Evolutionary conservation across 2,329 filamentous ascomycete species (phyloP), one percentile per base, ranked within the genome.

Genomic region (Ceratocystis destructans): DNA sequence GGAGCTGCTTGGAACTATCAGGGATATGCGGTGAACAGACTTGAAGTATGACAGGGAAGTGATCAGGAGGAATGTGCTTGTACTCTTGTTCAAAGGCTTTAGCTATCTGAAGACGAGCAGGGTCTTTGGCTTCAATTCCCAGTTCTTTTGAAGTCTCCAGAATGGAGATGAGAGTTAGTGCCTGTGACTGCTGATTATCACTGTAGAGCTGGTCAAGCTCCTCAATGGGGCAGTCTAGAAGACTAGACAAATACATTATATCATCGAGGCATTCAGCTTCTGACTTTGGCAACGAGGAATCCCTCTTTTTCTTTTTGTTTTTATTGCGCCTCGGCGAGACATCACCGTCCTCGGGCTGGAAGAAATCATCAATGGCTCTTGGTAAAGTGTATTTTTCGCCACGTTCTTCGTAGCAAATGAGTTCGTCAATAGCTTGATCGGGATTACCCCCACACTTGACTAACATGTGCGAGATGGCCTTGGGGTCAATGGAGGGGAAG

Each of bases 301-400:
- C 70, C 67, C 74, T 75, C 67, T 72, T 72, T 48, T 76, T 77
- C 67, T 72, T 75, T 69, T 77, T 80, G 44, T 72, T 74, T 68
- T 77, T 79, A 33, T 69, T 72, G 5, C 69, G 68, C 22, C 64
- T 68, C 72, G 15, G 20, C 20, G 5, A 72, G 0, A 7, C n/a
- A n/a, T 44, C 73, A 0, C 76, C 74, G 17, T 79, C 75, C 17
- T 84, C 80, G 0, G 80, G 80, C 48, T 83, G 80, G 25, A 83
- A 85, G 72, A 96, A 96, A 0, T 83, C 90, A 67, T 96, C 90
- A n/a, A 96, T 79, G 0, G 91, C 89, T 72, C 88, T 93, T 1
- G 80, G 77, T 1, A 82, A 78, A 17, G 64, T 41, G 37, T 62
- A 67, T 5, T 41, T 46, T 28, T 48, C 50, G 10, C 61, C 59